Evolutionary conservation across 768 basidiomycete species (phyloP).

Genomic region (Russula sp.): DNA sequence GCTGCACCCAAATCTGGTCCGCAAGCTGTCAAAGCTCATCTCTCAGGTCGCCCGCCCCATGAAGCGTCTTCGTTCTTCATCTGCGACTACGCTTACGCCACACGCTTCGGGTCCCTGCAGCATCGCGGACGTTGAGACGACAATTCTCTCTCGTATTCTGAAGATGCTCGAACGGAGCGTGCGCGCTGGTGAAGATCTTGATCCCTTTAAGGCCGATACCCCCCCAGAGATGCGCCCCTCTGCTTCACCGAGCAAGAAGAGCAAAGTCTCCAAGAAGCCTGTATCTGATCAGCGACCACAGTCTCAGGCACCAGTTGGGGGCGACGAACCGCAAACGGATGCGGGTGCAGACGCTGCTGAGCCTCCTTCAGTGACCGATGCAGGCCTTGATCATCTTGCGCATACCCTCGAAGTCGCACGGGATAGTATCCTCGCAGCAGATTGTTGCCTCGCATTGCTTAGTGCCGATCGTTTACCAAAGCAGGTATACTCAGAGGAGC

Average conservation of each 20-base stretch:
- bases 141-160: conserved; percentile 54
- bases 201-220: conserved; percentile 48
- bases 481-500: conserved; percentile 94
- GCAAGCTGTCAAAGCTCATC: conserved; percentile 65
- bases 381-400: conserved; percentile 44
- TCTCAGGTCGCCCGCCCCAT: conserved; percentile 58
- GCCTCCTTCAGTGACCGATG: conserved; percentile 34
- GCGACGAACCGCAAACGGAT: conserved; percentile 27
- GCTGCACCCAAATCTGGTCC: conserved; percentile 48
- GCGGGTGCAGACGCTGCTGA: conserved; percentile 22
- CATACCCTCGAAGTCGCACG: conserved; percentile 51
- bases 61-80: conserved; percentile 51
- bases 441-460: conserved; percentile 73
- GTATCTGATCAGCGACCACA: conserved; percentile 34
- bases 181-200: conserved; percentile 64
- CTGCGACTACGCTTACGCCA: conserved; percentile 34
- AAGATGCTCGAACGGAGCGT: conserved; percentile 77
- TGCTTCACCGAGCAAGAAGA: conserved; percentile 34
- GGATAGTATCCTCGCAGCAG: conserved; percentile 75
- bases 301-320: conserved; percentile 37
- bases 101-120: conserved; percentile 40
- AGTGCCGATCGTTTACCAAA: conserved; percentile 76
- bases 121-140: conserved; percentile 60
- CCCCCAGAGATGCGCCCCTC: conserved; percentile 11
- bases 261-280: conserved; percentile 32